A percentile compares a stretch with the other conserved stretches of the same genome.
Conservation (phyloP, 768 basidiomycete species). For the Gloeostereum incarnatum region DNA sequence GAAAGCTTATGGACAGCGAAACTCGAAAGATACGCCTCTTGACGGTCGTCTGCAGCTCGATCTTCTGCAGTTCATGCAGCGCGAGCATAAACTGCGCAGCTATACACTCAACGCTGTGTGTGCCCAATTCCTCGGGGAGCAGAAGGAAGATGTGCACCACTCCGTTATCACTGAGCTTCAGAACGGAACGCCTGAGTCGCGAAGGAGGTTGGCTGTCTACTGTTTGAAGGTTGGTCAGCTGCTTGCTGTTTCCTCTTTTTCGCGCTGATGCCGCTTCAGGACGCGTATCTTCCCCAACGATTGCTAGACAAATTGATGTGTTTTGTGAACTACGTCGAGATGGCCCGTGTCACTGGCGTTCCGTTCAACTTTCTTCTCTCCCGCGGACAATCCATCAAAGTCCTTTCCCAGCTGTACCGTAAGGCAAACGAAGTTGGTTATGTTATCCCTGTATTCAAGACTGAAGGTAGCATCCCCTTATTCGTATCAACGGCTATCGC, state of each 20-base stretch:
- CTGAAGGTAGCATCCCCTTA: slow-evolving; percentile 51
- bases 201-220: slow-evolving; percentile 91
- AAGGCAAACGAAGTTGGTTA: slow-evolving; percentile 91
- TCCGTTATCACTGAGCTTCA: slow-evolving; percentile 98
- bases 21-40: slow-evolving; percentile 87
- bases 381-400: slow-evolving; percentile 97
- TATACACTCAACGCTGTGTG: slow-evolving; percentile 98
- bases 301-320: slow-evolving; percentile 98
- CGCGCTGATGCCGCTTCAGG: slow-evolving; percentile 32
- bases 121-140: slow-evolving; percentile 94
- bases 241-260: slow-evolving; percentile 1
- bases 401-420: slow-evolving; percentile 90
- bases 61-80: slow-evolving; percentile 95
- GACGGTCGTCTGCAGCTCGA: slow-evolving; percentile 95
- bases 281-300: slow-evolving; percentile 96
- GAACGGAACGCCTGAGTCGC: slow-evolving; percentile 90
- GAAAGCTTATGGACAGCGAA: slow-evolving; percentile 93
- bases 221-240: slow-evolving; percentile 82
- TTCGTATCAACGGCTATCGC: neutral
- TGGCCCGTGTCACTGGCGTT: slow-evolving; percentile 99
- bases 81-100: slow-evolving; percentile 94
- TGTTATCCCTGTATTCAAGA: slow-evolving; percentile 75
- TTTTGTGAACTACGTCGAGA: slow-evolving; percentile 96
- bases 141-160: slow-evolving; percentile 98
- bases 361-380: slow-evolving; percentile 95